These are phyloP conservation scores for Pisolithus microcarpus DNA, from an alignment of 768 basidiomycete species.

Conservation along the genomic window DNA sequence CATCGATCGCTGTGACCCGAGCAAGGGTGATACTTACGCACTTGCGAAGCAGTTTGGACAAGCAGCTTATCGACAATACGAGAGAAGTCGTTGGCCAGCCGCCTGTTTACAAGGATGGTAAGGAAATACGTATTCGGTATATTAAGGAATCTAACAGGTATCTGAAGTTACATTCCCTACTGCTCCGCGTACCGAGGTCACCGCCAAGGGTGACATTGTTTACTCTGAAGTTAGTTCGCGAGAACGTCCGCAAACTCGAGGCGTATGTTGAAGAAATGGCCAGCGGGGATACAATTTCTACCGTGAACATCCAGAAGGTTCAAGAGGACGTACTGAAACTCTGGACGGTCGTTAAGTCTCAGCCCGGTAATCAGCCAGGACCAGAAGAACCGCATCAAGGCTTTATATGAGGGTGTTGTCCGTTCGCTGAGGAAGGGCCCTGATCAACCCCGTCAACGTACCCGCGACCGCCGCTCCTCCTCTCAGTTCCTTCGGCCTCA, in stretches of 20 bases:
- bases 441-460: conserved; percentile 49
- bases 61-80: conserved; percentile 90
- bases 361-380: conserved; percentile 96
- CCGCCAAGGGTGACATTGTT: conserved; percentile 87
- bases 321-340: conserved; percentile 95
- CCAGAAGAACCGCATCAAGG: conserved; percentile 93
- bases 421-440: conserved; percentile 80
- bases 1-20: conserved; percentile 76
- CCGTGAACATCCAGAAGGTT: conserved; percentile 94
- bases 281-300: conserved; percentile 79
- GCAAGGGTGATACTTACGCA: conserved; percentile 83
- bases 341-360: conserved; percentile 95
- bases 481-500: conserved; percentile 96
- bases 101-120: conserved; percentile 95
- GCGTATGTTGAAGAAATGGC: conserved; percentile 99
- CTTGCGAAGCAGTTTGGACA: conserved; percentile 98
- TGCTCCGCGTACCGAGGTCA: conserved; percentile 92
- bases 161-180: conserved; percentile 90
- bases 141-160: neutral
- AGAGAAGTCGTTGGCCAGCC: conserved; percentile 73
- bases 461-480: conserved; percentile 79
- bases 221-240: conserved; percentile 92
- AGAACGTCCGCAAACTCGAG: conserved; percentile 95
- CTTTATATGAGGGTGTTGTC: conserved; percentile 93
- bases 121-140: conserved; percentile 15